Evolutionary conservation across 1,284 basidiomycete species (phyloP), one percentile per base, ranked within the genome.

Genomic region (Tilletia walkeri): DNA sequence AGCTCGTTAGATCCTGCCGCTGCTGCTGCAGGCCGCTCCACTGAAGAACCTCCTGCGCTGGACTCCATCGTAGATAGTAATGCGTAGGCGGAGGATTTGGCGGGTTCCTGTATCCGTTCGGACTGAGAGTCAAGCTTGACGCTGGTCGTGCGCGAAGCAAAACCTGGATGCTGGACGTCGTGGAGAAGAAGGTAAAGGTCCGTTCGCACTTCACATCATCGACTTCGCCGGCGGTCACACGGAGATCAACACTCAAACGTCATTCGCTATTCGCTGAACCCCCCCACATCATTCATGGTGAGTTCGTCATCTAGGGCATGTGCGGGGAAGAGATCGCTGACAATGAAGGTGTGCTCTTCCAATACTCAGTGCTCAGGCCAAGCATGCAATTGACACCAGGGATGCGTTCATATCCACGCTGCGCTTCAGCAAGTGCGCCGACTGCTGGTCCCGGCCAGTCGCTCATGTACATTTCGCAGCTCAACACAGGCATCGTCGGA

Each of bases 381-480:
- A 24, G 20, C 53, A 24, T 10, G 24, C 24, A 10, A 56, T 30
- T 30, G 53, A 56, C 24, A 30, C 14, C 14, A 14, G 24, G 9
- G 53, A 56, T 3, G 53, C 53, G 16, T 56, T 56, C 53, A 10
- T 3, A 24, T 24, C 24, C 53, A 10, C 12, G 9, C 53, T 56
- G 53, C 53, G 53, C 53, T 56, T 56, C 53, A 56, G 3, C 53
- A 56, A 24, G 53, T 56, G 53, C 53, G 14, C 53, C 14, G 24
- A 14, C 4, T 24, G 24, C 24, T 10, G 53, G 16, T 14, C 53
- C 53, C 14, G 53, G 16, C 14, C 14, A 56, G 14, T 24, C 53
- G 9, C 10, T 24, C 14, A 56, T 24, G 24, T 18, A 14, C 16
- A 10, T 56, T 14, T 10, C 53, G 16, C 16, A 56, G 53, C 53